Base-by-base conservation (phyloP, 805 yeast genomes). In the Lipomyces chichibuensis region DNA sequence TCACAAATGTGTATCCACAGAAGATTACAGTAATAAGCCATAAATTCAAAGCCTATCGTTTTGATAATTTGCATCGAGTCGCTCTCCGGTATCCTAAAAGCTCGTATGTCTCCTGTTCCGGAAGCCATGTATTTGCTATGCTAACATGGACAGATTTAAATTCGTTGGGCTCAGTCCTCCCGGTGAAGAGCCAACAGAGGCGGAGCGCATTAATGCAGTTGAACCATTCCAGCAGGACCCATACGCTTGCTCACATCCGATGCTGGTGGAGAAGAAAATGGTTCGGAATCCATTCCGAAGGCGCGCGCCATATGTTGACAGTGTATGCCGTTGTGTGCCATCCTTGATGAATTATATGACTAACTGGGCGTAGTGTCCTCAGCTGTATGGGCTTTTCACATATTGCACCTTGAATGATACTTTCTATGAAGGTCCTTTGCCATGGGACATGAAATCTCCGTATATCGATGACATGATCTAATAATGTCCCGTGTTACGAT, bases 1-100 rank as follows among this genome's bases (percentile, higher is more conserved):
- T 82, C 1, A 75, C 78, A 2, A 79, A 81, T 0, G 27, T 8
- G 0, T 88, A 83, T 68, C 96, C 96, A 0, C 56, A 71, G 0
- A 70, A 70, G 1, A 78, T 90, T 2, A 84, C 86, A 0, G 81
- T 91, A 2, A 84, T 87, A 2, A 95, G 96, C 1, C 90, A 90
- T 75, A 92, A 87, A 57, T 91, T 91, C 77, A 91, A 91, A 73
- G 77, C 85, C 63, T 74, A 75, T 23, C 79, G 97, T 62, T 91
- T 90, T 73, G 57, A 46, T 9, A 57, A 63, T 7, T 53, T 74
- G 37, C 77, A 75, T 57, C 61, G 75, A 23, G 64, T 59, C 13
- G 75, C 75, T 3, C 35, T 73, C 20, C 55, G 72, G 23, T 63
- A 65, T 51, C 75, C 75, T 4, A 64, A 67, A 17, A 14, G 46